Evolutionary conservation across 805 yeast genomes (phyloP).

Genomic region (Metschnikowia gelsemii): DNA sequence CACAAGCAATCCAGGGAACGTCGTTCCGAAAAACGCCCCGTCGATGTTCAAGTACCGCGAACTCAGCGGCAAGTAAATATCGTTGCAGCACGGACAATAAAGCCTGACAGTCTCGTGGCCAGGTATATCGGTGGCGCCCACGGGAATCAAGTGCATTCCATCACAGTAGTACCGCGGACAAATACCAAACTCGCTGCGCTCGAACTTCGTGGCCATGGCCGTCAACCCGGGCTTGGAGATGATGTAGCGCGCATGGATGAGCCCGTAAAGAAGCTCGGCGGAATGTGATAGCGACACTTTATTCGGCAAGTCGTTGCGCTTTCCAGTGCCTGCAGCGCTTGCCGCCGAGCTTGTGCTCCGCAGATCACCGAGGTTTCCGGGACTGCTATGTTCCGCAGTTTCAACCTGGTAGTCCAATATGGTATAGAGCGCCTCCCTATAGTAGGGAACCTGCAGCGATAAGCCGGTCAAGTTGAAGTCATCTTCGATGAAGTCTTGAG

Average conservation of each 20-base stretch:
- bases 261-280: conserved; percentile 89
- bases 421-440: conserved; percentile 86
- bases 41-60: conserved; percentile 86
- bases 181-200: conserved; percentile 81
- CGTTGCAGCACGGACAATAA: conserved; percentile 93
- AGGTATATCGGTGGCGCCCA: conserved; percentile 87
- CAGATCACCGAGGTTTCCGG: not conserved
- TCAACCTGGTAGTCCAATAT: conserved; percentile 78
- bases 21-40: conserved; percentile 96
- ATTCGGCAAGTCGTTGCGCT: conserved; percentile 59
- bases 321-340: conserved; percentile 19
- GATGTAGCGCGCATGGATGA: conserved; percentile 90
- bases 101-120: conserved; percentile 90
- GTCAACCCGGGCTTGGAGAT: conserved; percentile 86
- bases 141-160: conserved; percentile 85
- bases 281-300: conserved; percentile 80
- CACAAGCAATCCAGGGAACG: conserved; percentile 89
- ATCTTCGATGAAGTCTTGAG: conserved; percentile 91
- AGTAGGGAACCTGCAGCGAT: conserved; percentile 80
- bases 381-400: conserved; percentile 36
- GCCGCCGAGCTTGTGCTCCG: no score
- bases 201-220: conserved; percentile 92
- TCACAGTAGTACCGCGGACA: conserved; percentile 91
- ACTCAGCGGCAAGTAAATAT: conserved; percentile 82
- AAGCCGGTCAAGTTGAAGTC: conserved; percentile 95